Evolutionary conservation across 306 rosid species (phyloP).

Genomic region (Sophora flavescens): DNA sequence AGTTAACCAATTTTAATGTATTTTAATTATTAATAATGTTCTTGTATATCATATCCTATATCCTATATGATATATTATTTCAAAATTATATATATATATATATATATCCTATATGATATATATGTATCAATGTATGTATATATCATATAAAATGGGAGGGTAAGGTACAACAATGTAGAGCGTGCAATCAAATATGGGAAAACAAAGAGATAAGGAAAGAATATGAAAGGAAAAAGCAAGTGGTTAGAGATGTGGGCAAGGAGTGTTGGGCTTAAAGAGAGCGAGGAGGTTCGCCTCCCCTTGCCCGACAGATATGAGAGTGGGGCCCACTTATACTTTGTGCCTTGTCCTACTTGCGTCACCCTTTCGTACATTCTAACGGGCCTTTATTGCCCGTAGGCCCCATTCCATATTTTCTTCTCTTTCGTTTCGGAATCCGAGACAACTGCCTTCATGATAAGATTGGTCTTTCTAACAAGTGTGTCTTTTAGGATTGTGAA

Average conservation of each 20-base stretch:
- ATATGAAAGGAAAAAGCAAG: background rate
- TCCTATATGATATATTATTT: no score
- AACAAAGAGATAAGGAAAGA: background rate
- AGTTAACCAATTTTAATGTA: no score
- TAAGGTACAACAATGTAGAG: background rate
- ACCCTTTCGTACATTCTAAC: slow-evolving; percentile 16
- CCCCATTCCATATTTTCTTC: slow-evolving; percentile 32
- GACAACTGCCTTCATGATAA: background rate
- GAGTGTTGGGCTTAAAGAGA: slow-evolving; percentile 50
- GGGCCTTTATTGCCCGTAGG: slow-evolving; percentile 42
- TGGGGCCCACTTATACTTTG: slow-evolving; percentile 50
- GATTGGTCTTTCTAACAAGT: no score
- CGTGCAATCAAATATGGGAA: background rate
- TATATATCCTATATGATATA: no score
- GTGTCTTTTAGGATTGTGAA: no score
- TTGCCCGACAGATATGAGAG: slow-evolving; percentile 51
- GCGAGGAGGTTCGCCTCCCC: slow-evolving; percentile 53
- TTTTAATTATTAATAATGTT: background rate
- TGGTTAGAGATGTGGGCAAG: slow-evolving; percentile 17
- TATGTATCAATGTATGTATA: no score
- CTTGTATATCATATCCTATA: no score
- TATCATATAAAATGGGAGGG: background rate
- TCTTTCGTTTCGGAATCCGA: background rate
- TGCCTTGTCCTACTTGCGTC: slow-evolving; percentile 40
- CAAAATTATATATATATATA: no score